phyloP scores from a whole-genome alignment of 441 rosid genomes.

The Raphanus hybrid region DNA sequence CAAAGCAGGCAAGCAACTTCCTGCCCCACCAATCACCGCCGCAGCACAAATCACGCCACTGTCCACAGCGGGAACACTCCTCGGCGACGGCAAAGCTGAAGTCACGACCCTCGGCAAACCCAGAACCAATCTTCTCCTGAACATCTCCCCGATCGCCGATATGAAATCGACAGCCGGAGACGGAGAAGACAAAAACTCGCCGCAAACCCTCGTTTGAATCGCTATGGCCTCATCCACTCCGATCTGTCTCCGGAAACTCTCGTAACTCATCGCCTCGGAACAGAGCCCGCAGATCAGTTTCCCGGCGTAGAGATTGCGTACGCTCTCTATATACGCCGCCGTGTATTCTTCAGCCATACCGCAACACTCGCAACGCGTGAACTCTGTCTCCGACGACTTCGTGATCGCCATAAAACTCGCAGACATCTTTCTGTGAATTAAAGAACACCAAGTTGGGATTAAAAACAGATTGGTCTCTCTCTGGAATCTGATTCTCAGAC shows the following conservation, averaged over 20 bases:
- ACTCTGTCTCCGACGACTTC: constrained; percentile 52
- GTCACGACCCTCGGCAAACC: constrained; percentile 49
- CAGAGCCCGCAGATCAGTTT: constrained; percentile 68
- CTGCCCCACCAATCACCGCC: constrained; percentile 30
- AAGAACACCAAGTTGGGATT: no score
- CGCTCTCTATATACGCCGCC: constrained; percentile 47
- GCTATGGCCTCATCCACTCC: constrained; percentile 59
- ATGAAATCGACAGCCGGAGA: constrained; percentile 52
- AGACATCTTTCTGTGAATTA: constrained; percentile 31
- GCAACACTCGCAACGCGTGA: constrained; percentile 57
- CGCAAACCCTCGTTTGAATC: constrained; percentile 52
- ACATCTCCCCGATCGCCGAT: constrained; percentile 56
- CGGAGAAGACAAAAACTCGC: constrained; percentile 45
- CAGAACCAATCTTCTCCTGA: constrained; percentile 45
- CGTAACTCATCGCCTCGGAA: constrained; percentile 63
- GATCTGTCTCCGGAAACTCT: constrained; percentile 46
- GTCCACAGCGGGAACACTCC: neutral
- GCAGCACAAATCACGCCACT: constrained; percentile 33
- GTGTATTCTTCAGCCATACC: constrained; percentile 63
- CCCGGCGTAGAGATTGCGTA: constrained; percentile 48
- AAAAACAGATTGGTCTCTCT: constrained; percentile 27
- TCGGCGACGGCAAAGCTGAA: constrained; percentile 47
- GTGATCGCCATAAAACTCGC: constrained; percentile 31
- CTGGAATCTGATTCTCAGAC: constrained; percentile 34
- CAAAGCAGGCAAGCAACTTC: constrained; percentile 33